A percentile compares a stretch with the other conserved stretches of the same genome.
phyloP scores from a whole-genome alignment of 139 green algal species.

The Pseudopediastrum boryanum region DNA sequence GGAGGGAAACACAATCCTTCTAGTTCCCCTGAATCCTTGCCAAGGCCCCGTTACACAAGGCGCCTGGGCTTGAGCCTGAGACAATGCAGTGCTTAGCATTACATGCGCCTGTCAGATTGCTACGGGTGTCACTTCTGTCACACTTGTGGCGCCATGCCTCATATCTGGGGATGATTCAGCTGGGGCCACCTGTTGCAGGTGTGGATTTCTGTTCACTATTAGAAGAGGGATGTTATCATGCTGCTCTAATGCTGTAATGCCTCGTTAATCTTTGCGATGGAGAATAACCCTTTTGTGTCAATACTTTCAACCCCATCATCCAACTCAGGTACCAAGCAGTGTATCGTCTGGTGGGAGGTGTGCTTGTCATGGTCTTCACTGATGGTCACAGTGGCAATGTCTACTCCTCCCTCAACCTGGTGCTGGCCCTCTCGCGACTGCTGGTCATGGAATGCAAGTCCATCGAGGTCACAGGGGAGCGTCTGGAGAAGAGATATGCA shows the following conservation, averaged over 20 bases:
- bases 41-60: too few relatives aligned
- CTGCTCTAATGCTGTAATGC: too few relatives aligned
- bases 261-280: too few relatives aligned
- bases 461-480: conserved; percentile 21
- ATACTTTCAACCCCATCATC: neutral
- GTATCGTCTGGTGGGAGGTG: conserved; percentile 30
- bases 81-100: too few relatives aligned
- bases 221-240: too few relatives aligned
- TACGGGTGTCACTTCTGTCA: too few relatives aligned
- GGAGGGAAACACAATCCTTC: too few relatives aligned
- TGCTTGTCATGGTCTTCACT: conserved; percentile 32
- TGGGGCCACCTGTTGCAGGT: neutral
- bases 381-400: conserved; percentile 15
- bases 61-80: too few relatives aligned
- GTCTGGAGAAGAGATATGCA: conserved; percentile 31
- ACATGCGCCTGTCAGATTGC: too few relatives aligned
- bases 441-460: conserved; percentile 35
- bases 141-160: neutral
- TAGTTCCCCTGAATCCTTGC: too few relatives aligned
- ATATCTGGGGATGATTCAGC: neutral
- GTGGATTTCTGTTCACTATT: neutral
- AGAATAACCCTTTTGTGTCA: too few relatives aligned
- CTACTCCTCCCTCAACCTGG: conserved; percentile 30
- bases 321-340: conserved; percentile 27
- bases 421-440: conserved; percentile 15